Conservation (phyloP, 2,329 filamentous ascomycete species). For the Graphiopsis chlorocephala region DNA sequence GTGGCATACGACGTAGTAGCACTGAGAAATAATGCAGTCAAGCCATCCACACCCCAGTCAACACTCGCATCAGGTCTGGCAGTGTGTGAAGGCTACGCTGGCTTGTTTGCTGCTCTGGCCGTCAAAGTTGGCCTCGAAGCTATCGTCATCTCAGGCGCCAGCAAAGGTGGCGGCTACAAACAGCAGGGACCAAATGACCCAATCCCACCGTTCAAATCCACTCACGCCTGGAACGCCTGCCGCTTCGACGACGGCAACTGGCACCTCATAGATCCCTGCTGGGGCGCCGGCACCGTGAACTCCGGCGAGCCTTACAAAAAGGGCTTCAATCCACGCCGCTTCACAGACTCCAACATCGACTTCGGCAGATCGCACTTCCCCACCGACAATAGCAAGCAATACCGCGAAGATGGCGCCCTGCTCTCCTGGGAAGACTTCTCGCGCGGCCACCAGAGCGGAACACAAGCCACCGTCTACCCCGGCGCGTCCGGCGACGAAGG, state of each 20-base stretch:
- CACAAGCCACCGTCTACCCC: conserved; percentile 46
- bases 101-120: conserved; percentile 75
- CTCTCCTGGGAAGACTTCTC: conserved; percentile 82
- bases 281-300: conserved; percentile 77
- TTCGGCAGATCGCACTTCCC: conserved; percentile 85
- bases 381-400: conserved; percentile 64
- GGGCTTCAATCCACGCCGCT: conserved; percentile 62
- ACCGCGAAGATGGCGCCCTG: conserved; percentile 66
- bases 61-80: conserved; percentile 75
- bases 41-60: conserved; percentile 65
- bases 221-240: conserved; percentile 93
- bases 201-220: conserved; percentile 58
- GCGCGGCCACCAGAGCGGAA: conserved; percentile 53
- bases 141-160: conserved; percentile 71
- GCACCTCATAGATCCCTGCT: conserved; percentile 90
- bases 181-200: conserved; percentile 62
- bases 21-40: conserved; percentile 71
- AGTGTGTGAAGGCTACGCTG: conserved; percentile 89
- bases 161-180: conserved; percentile 78
- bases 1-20: conserved; percentile 77
- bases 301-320: conserved; percentile 60
- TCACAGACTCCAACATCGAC: conserved; percentile 67
- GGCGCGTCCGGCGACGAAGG: conserved; percentile 50
- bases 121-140: conserved; percentile 75
- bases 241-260: conserved; percentile 77